Evolutionary conservation across 2,329 filamentous ascomycete species (phyloP).

Genomic region (Diaporthe humulicola): DNA sequence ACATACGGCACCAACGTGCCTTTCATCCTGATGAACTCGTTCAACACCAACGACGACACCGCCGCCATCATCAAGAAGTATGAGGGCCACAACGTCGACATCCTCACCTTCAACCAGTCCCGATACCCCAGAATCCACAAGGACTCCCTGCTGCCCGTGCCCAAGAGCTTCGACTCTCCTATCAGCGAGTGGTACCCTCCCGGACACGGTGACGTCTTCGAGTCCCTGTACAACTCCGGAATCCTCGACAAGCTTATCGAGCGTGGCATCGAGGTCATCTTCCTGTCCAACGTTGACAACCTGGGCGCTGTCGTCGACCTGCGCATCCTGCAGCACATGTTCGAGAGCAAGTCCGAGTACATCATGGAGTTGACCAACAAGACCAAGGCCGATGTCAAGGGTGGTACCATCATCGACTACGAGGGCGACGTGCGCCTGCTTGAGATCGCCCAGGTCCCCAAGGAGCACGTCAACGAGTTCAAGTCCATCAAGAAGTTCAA

Average conservation of each 20-base stretch:
- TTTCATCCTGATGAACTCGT: slow-evolving; percentile 99
- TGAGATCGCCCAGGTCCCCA: slow-evolving; percentile 98
- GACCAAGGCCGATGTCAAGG: slow-evolving; percentile 99
- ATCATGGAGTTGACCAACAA: slow-evolving; percentile 99
- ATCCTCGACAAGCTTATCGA: slow-evolving; percentile 96
- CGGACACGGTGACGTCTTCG: slow-evolving; percentile 99
- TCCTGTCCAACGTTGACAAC: slow-evolving; percentile 99
- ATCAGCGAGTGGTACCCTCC: slow-evolving; percentile 99
- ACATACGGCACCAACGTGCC: slow-evolving; percentile 98
- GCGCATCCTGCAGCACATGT: slow-evolving; percentile 99
- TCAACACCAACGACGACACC: slow-evolving; percentile 99
- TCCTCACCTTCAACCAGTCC: slow-evolving; percentile 99
- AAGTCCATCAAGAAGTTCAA: slow-evolving; percentile 99
- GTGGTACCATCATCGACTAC: slow-evolving; percentile 99
- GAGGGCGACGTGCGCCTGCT: slow-evolving; percentile 96
- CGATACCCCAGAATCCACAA: slow-evolving; percentile 98
- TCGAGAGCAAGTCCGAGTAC: slow-evolving; percentile 96
- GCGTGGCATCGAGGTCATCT: slow-evolving; percentile 96
- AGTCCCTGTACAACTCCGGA: slow-evolving; percentile 99
- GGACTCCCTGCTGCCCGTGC: slow-evolving; percentile 96
- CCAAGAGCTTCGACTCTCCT: slow-evolving; percentile 87
- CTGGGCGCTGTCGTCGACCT: slow-evolving; percentile 97
- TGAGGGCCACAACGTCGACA: slow-evolving; percentile 99
- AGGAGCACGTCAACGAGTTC: slow-evolving; percentile 99
- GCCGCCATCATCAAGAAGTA: slow-evolving; percentile 99